Conservation (phyloP, 2,329 filamentous ascomycete genomes). For the Pyrenochaeta sp. region DNA sequence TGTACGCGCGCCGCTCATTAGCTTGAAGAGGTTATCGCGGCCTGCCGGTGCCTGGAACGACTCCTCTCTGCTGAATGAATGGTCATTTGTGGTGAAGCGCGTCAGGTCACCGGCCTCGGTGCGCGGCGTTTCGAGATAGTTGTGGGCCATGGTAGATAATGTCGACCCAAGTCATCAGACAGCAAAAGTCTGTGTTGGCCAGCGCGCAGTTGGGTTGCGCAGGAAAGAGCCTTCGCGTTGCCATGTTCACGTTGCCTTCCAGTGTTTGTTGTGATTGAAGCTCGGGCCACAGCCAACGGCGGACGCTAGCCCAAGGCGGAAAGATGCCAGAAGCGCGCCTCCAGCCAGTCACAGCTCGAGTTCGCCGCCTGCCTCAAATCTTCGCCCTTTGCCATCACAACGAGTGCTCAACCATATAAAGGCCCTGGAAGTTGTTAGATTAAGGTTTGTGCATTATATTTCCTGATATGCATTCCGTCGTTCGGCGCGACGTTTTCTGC, state of each 20-base stretch:
- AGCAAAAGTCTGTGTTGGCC: constrained; percentile 27
- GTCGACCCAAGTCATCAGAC: constrained; percentile 37
- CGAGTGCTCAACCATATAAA: no score
- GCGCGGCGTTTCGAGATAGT: constrained; percentile 80
- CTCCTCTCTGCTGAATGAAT: constrained; percentile 86
- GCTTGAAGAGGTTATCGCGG: constrained; percentile 75
- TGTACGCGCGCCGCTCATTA: constrained; percentile 72
- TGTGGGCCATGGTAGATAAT: constrained; percentile 50
- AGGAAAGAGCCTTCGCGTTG: constrained; percentile 11
- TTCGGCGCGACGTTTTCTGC: no score
- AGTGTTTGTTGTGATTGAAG: constrained; percentile 30
- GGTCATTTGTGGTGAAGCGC: constrained; percentile 69
- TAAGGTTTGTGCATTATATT: no score
- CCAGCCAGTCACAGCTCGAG: constrained; percentile 28
- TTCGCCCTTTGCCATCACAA: background rate
- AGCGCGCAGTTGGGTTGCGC: constrained; percentile 19
- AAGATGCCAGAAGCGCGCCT: constrained; percentile 19
- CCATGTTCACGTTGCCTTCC: constrained; percentile 12
- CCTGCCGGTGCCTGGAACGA: constrained; percentile 81
- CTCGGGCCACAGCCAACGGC: constrained; percentile 18
- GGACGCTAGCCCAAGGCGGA: constrained; percentile 16
- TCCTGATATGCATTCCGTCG: no score
- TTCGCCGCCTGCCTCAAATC: constrained; percentile 20
- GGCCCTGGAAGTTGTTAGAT: background rate
- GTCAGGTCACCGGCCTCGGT: constrained; percentile 86